A percentile compares a stretch with the other conserved stretches of the same genome.
Evolutionary conservation across 345 rosid genomes (phyloP).

Genomic region (Citropsis articulata): DNA sequence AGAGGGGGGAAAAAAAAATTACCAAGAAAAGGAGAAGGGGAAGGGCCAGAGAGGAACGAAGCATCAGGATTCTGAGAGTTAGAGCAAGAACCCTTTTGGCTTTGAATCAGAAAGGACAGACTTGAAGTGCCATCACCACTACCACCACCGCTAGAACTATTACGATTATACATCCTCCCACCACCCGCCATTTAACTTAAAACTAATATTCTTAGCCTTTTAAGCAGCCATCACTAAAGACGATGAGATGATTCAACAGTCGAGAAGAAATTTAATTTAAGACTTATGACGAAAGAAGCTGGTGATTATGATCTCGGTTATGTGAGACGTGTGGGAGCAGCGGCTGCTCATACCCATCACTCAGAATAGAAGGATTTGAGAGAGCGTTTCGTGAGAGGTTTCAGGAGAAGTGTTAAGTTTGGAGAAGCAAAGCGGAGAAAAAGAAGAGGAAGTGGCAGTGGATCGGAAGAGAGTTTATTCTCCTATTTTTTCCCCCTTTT

Average conservation of each 20-base stretch:
- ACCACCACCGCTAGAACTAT: conserved; percentile 18
- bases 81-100: conserved; percentile 35
- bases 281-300: conserved; percentile 78
- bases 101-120: conserved; percentile 42
- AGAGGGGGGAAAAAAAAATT: not conserved
- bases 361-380: conserved; percentile 27
- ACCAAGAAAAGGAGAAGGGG: conserved; percentile 50
- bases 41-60: conserved; percentile 45
- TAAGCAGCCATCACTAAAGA: conserved; percentile 25
- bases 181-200: conserved; percentile 42
- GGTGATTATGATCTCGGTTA: conserved; percentile 74
- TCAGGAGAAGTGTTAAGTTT: not conserved
- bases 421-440: not conserved
- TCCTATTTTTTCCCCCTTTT: not conserved
- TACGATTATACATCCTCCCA: conserved; percentile 17
- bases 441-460: not conserved
- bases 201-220: not conserved
- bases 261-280: conserved; percentile 6
- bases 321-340: conserved; percentile 67
- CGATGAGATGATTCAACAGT: not conserved
- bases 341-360: conserved; percentile 69
- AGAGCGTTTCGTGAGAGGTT: not conserved
- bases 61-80: conserved; percentile 36
- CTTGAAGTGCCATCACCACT: conserved; percentile 21
- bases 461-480: not conserved